Evolutionary conservation across 306 rosid genomes (phyloP).

Genomic region (Malus orientalis): DNA sequence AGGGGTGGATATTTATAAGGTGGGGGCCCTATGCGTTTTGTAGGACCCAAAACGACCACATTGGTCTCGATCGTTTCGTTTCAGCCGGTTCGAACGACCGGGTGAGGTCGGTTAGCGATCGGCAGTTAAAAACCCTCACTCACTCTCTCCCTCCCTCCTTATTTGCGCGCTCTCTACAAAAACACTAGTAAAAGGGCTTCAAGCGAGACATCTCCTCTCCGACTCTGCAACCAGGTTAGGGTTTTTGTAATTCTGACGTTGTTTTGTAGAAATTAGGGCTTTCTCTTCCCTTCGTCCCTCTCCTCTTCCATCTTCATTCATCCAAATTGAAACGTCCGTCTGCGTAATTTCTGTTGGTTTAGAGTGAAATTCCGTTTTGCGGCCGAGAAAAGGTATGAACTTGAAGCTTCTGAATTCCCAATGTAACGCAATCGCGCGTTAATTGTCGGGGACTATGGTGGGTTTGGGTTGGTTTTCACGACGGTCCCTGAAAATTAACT

Average conservation of each 20-base stretch:
- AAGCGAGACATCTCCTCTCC: neutral
- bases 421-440: neutral
- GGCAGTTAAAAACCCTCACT: conserved; percentile 16
- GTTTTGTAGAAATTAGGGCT: neutral
- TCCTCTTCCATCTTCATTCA: neutral
- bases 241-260: neutral
- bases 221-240: neutral
- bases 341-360: neutral
- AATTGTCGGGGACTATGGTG: neutral
- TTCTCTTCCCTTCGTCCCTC: neutral
- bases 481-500: neutral
- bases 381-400: neutral
- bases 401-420: neutral
- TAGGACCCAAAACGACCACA: neutral
- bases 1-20: too few species aligned
- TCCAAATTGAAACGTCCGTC: neutral
- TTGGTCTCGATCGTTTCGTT: neutral
- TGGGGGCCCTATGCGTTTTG: neutral
- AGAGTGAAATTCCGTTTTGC: too few species aligned
- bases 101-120: conserved; percentile 12
- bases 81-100: neutral
- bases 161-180: neutral
- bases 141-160: neutral
- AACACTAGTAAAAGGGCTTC: neutral
- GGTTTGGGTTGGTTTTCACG: neutral